Base-by-base conservation (phyloP, 2,329 filamentous ascomycete genomes). In the Amesomyces nigricolor region DNA sequence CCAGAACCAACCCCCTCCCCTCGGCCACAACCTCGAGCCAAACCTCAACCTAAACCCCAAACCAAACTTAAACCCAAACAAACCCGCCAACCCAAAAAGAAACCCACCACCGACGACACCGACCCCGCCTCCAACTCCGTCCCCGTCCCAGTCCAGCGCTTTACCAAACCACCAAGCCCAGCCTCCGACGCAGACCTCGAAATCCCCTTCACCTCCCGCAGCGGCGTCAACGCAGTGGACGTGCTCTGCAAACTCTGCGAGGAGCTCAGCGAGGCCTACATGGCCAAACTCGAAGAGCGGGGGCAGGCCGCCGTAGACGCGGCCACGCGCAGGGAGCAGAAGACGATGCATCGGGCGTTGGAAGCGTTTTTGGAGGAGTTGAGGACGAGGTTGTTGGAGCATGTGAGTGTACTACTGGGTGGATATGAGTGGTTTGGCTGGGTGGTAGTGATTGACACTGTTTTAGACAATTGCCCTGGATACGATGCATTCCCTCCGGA, bases 171-270 rank as follows among this genome's bases (percentile, higher is more conserved):
- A 32, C 68, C 68, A 68, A 3, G 68, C 65, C 16, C 69, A 70
- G 5, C 22, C 22, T 26, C 22, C 9, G 72, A 74, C 4, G 70
- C 70, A 10, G 72, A 81, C 44, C 73, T 78, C 2, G 76, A 80
- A 4, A 79, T 84, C 2, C 78, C 81, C 0, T 81, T 78, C 58
- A 71, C 75, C 0, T 78, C 77, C 61, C 74, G 76, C 14, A 69
- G 72, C 19, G 80, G 80, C 45, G 82, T 85, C 61, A 87, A 82
- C 47, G 75, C 79, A 0, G 72, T 86, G 2, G 83, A 87, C 61
- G 82, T 86, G 1, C 72, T 87, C 38, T 73, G 78, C 5, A 78
- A 84, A 59, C 74, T 85, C 13, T 86, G 80, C 64, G 77, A 82
- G 35, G 82, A 86, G 63, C 74, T 85, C 32, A 72, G 85, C 17